phyloP scores from a whole-genome alignment of 2,329 filamentous ascomycete genomes.

The Monosporascus ibericus region DNA sequence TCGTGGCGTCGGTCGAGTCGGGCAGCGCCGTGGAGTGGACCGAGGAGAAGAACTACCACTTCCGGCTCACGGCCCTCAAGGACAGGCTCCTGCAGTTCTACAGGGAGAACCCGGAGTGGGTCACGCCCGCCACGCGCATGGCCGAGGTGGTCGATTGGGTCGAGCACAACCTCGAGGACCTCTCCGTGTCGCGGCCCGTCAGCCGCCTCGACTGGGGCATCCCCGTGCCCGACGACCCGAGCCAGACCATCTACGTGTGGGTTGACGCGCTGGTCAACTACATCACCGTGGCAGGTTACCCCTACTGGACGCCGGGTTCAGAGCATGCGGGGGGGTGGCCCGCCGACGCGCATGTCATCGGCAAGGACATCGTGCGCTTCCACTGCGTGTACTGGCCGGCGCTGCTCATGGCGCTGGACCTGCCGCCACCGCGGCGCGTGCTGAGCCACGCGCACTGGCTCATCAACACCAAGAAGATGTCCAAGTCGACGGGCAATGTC shows the following conservation, averaged over 20 bases:
- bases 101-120: constrained; percentile 66
- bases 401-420: constrained; percentile 79
- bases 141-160: constrained; percentile 76
- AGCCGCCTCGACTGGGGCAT: constrained; percentile 83
- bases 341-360: constrained; percentile 84
- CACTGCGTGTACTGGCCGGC: constrained; percentile 98
- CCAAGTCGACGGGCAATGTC: constrained; percentile 90
- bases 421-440: constrained; percentile 72
- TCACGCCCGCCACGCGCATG: constrained; percentile 68
- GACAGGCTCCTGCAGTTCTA: constrained; percentile 79
- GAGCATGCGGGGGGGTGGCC: constrained; percentile 71
- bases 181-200: constrained; percentile 80
- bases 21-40: constrained; percentile 93
- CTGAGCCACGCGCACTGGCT: constrained; percentile 95
- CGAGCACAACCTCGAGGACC: constrained; percentile 69
- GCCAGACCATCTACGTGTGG: constrained; percentile 97
- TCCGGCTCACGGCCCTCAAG: constrained; percentile 76
- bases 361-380: constrained; percentile 94
- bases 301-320: constrained; percentile 60
- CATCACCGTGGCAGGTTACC: constrained; percentile 80
- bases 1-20: constrained; percentile 79
- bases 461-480: constrained; percentile 88
- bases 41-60: constrained; percentile 91
- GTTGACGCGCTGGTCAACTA: constrained; percentile 95
- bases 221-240: constrained; percentile 73